phyloP scores from a whole-genome alignment of 1,284 basidiomycete genomes.

The Porphyrellus sp. region DNA sequence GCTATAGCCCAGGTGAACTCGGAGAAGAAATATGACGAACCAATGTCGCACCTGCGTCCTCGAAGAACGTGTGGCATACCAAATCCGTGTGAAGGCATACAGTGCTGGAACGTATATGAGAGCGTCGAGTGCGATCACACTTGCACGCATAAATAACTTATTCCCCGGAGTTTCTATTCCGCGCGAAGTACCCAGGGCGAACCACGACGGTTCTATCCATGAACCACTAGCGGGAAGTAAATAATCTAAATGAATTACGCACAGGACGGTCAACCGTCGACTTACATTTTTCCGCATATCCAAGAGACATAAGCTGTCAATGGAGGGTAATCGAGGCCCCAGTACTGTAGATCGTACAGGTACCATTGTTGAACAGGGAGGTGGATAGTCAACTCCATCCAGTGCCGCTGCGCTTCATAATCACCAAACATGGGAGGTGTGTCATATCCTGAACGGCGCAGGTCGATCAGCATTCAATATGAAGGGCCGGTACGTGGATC shows the following conservation, averaged over 20 bases:
- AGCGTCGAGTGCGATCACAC: constrained; percentile 69
- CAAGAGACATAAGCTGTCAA: constrained; percentile 86
- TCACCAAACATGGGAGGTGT: constrained; percentile 86
- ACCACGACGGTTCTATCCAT: constrained; percentile 69
- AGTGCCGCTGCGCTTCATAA: constrained; percentile 91
- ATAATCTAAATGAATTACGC: constrained; percentile 2
- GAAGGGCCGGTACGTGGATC: not conserved
- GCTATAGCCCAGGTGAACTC: constrained; percentile 40
- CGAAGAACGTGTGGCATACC: constrained; percentile 63
- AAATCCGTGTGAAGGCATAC: constrained; percentile 56
- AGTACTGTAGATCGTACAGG: constrained; percentile 81
- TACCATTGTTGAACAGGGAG: constrained; percentile 80
- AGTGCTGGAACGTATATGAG: constrained; percentile 77
- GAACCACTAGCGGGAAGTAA: constrained; percentile 48
- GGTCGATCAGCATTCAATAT: constrained; percentile 1
- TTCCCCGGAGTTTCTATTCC: constrained; percentile 69
- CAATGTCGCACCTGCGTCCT: constrained; percentile 60
- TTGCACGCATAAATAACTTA: constrained; percentile 78
- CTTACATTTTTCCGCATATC: constrained; percentile 69
- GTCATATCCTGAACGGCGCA: constrained; percentile 48
- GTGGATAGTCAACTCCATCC: constrained; percentile 87
- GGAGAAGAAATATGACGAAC: not conserved
- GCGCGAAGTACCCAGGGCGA: constrained; percentile 72
- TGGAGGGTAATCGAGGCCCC: constrained; percentile 93
- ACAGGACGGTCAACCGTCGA: constrained; percentile 10